Base-by-base conservation (phyloP, 73 alveolate genomes). In the Paramecium tetraurelia region DNA sequence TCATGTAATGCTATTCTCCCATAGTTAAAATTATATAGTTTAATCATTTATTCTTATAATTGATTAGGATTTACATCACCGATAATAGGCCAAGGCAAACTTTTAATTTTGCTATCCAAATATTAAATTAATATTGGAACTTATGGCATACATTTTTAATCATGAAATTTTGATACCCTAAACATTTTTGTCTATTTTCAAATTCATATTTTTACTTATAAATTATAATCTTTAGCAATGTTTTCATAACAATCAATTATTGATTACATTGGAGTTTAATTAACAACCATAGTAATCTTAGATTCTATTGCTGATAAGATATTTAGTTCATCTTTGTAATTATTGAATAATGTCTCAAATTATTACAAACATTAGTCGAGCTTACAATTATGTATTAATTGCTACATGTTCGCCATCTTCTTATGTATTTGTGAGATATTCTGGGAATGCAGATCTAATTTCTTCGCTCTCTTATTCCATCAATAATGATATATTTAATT, bases 1-100 rank as follows among this genome's bases (percentile, higher is more conserved):
- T 80, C 90, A 80, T 80, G 90, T 12, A 44, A 24, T 9, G 90
- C 90, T 24, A 80, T 48, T 48, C 75, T 80, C n/a, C 90, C 90
- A 31, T 40, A 48, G 18, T 80, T 41, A 63, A 80, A 80, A 80
- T 80, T 80, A 46, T 22, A 80, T 22, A 80, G 4, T 24, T 46
- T 80, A 40, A 44, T 20, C 44, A 80, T 44, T 41, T 80, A 33
- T 72, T 72, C 86, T 38, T 72, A 63, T 63, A 63, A 63, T 31
- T 63, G 50, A 31, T 10, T 33, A 63, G 84, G 5, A 31, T 63
- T 63, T 31, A 63, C 46, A n/a, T 27, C 41, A 31, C 84, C 84
- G 31, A 63, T 63, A 12, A 63, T 12, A 63, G 84, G 84, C 84
- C 84, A 63, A 31, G 84, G 84, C 5, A 63, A 3, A 63, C 27